Percentiles rank a stretch among this genome's conserved stretches.
These are phyloP conservation scores for Verbena officinalis DNA, from an alignment of 257 asterid genomes.

Conservation along the genomic window DNA sequence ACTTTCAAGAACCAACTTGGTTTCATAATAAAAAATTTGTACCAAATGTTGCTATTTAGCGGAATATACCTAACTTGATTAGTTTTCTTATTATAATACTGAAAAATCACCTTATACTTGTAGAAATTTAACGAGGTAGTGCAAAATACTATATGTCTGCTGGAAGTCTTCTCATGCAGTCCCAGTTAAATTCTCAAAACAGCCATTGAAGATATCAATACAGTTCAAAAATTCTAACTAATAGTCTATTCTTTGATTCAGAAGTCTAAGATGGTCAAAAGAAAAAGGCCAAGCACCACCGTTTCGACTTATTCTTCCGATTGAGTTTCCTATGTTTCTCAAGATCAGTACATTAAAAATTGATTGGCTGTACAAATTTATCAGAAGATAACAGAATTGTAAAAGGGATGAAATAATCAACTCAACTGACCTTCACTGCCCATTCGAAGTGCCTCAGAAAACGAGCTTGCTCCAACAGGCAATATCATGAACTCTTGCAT, in stretches of 20 bases:
- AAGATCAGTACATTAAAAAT: not conserved
- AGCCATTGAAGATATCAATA: not conserved
- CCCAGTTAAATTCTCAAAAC: not conserved
- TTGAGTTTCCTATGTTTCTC: not conserved
- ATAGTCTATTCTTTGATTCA: not conserved
- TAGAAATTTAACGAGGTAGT: not conserved
- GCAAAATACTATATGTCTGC: not conserved
- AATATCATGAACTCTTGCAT: slow-evolving; percentile 98
- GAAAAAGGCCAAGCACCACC: not conserved
- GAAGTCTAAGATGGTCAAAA: not conserved
- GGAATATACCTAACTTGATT: not conserved
- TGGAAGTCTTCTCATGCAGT: not conserved
- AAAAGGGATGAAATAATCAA: slow-evolving; percentile 3
- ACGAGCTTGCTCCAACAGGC: slow-evolving; percentile 91
- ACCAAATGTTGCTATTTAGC: not conserved
- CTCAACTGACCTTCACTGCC: slow-evolving; percentile 86
- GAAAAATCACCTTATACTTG: not conserved
- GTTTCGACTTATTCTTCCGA: not conserved
- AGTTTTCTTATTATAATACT: not conserved
- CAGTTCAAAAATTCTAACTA: not conserved
- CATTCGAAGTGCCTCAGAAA: slow-evolving; percentile 89
- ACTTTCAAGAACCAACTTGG: not conserved
- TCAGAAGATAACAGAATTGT: slow-evolving; percentile 2
- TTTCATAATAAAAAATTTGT: not conserved
- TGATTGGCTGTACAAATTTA: too few species aligned